Evolutionary conservation across 1,284 basidiomycete species (phyloP).

Genomic region (Fomes fomentarius): DNA sequence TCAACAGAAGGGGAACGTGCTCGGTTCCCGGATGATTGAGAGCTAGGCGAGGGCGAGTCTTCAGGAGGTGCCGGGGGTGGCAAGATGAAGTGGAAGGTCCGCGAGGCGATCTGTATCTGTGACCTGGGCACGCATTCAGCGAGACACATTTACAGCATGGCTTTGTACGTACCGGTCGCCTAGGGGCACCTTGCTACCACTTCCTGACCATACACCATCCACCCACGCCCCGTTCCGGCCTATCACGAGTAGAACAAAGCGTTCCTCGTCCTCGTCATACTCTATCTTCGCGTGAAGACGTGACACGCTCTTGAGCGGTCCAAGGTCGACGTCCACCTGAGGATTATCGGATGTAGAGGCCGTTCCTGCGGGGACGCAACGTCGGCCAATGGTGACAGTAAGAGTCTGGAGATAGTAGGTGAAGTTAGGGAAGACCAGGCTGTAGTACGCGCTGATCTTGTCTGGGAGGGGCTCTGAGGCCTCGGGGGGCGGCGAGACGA

Average conservation of each 20-base stretch:
- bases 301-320: conserved; percentile 95
- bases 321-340: conserved; percentile 93
- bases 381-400: conserved; percentile 60
- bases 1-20: conserved; percentile 69
- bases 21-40: conserved; percentile 59
- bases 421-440: conserved; percentile 90
- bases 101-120: conserved; percentile 97
- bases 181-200: conserved; percentile 83
- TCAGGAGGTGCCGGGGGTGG: conserved; percentile 76
- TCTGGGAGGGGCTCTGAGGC: conserved; percentile 44
- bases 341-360: conserved; percentile 46
- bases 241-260: conserved; percentile 89
- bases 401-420: conserved; percentile 70
- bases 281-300: conserved; percentile 95
- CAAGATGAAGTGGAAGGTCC: conserved; percentile 96
- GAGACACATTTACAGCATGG: not conserved
- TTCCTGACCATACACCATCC: conserved; percentile 92
- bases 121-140: conserved; percentile 59
- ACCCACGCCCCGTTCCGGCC: conserved; percentile 98
- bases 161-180: conserved; percentile 68
- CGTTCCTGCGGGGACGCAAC: conserved; percentile 42
- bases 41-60: conserved; percentile 77
- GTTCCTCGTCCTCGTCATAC: conserved; percentile 85
- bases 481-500: conserved; percentile 39
- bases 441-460: conserved; percentile 92